phyloP scores from a whole-genome alignment of 148 eudicot genomes.

The Silene uniflora region DNA sequence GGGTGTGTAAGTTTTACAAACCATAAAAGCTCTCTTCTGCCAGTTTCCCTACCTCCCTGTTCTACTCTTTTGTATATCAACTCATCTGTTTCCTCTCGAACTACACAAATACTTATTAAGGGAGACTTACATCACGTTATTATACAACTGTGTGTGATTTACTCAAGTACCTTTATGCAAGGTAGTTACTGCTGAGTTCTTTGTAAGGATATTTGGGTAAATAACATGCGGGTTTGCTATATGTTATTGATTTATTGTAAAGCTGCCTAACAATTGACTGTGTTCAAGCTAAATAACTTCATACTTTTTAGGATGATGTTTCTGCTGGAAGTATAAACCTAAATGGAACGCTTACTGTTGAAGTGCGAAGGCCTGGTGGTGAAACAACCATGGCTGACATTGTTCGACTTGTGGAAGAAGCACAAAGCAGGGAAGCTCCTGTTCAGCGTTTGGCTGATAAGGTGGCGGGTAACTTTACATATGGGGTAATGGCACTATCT shows the following conservation, averaged over 20 bases:
- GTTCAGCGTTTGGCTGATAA: constrained; percentile 96
- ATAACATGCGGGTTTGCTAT: not conserved
- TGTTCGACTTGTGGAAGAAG: constrained; percentile 93
- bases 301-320: constrained; percentile 61
- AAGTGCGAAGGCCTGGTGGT: constrained; percentile 92
- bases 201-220: not conserved
- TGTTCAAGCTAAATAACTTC: not conserved
- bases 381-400: constrained; percentile 91
- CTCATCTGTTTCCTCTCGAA: not conserved
- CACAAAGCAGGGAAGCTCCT: constrained; percentile 97
- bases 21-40: not conserved
- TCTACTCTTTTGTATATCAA: not conserved
- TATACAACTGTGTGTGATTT: not conserved
- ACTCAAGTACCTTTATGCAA: not conserved
- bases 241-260: not conserved
- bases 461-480: constrained; percentile 95
- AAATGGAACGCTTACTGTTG: constrained; percentile 82
- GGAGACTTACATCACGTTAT: not conserved
- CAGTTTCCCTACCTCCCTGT: not conserved
- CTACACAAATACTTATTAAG: not conserved
- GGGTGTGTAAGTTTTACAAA: constrained; percentile 43
- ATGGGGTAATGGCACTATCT: constrained; percentile 93
- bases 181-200: not conserved
- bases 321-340: constrained; percentile 96
- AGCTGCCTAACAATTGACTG: not conserved